Conservation (phyloP, 2,329 filamentous ascomycete species). For the Aspergillus novoparasiticus region DNA sequence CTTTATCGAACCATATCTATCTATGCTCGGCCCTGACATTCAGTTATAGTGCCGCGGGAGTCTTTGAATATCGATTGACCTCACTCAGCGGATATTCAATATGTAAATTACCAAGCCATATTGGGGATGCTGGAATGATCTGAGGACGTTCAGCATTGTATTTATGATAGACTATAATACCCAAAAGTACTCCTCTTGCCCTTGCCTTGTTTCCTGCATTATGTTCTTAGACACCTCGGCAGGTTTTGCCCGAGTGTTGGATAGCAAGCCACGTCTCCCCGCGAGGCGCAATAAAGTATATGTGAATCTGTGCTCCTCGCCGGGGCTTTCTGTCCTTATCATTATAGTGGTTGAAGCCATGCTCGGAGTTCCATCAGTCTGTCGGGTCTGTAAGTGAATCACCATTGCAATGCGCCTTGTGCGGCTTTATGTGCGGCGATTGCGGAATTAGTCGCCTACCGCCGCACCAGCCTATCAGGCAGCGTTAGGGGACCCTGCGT, state of each 20-base stretch:
- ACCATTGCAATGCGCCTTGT: conserved; percentile 1
- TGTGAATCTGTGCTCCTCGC: not conserved
- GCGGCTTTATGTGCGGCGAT: conserved; percentile 13
- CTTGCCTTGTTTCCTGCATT: not conserved
- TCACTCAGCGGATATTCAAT: too few relatives aligned
- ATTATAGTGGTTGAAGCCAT: conserved; percentile 6
- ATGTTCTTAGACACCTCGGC: not conserved
- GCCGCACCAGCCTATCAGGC: conserved; percentile 12
- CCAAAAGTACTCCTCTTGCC: not conserved
- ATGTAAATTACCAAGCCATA: too few relatives aligned
- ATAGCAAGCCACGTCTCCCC: not conserved
- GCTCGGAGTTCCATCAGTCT: not conserved
- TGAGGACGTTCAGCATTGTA: not conserved
- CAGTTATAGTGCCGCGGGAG: conserved; percentile 10
- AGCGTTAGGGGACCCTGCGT: conserved; percentile 1
- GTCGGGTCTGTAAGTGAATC: not conserved
- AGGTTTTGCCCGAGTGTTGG: not conserved
- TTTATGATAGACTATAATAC: not conserved
- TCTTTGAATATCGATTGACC: too few relatives aligned
- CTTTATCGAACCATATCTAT: conserved; percentile 33
- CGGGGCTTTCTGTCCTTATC: not conserved
- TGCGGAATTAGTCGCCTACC: conserved; percentile 16
- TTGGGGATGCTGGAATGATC: too few relatives aligned
- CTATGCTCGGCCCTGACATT: conserved; percentile 26
- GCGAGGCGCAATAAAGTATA: not conserved